phyloP scores from a whole-genome alignment of 805 yeast genomes.

The Blastobotrys attinorum region DNA sequence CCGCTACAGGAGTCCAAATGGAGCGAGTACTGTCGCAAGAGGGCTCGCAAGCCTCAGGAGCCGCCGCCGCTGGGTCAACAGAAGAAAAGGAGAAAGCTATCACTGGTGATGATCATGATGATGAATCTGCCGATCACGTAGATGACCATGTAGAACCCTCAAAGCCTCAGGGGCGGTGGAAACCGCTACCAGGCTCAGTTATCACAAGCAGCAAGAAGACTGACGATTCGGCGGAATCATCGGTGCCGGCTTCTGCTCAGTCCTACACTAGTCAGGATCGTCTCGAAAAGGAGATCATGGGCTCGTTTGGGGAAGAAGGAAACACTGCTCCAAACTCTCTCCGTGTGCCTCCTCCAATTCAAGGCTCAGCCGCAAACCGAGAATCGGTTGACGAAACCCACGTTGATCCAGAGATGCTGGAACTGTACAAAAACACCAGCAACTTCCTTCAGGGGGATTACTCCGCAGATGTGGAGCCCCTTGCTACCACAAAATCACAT shows the following conservation, averaged over 20 bases:
- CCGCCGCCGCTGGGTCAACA: too few species aligned
- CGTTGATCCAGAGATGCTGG: constrained; percentile 26
- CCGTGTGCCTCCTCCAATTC: too few species aligned
- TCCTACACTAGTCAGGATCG: constrained; percentile 8
- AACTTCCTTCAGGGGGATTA: constrained; percentile 23
- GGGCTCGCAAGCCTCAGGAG: too few species aligned
- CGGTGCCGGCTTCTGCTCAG: constrained; percentile 1
- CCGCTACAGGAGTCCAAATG: too few species aligned
- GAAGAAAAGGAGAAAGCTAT: background rate
- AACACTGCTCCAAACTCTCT: background rate
- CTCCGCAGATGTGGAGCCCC: constrained; percentile 15
- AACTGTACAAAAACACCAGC: constrained; percentile 24
- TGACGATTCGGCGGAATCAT: too few species aligned
- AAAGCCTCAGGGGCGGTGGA: constrained; percentile 12
- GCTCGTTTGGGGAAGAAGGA: constrained; percentile 3
- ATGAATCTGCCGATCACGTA: background rate
- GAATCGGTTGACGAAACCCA: constrained; percentile 9
- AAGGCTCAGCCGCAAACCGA: background rate
- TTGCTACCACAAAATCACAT: constrained; percentile 18
- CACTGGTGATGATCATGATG: constrained; percentile 1
- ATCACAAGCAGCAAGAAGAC: constrained; percentile 1
- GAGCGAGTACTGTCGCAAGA: too few species aligned
- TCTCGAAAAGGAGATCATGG: constrained; percentile 15
- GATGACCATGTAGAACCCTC: background rate
- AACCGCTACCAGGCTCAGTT: constrained; percentile 8